phyloP scores from a whole-genome alignment of 2,329 filamentous ascomycete genomes.

The Xylariales sp. region DNA sequence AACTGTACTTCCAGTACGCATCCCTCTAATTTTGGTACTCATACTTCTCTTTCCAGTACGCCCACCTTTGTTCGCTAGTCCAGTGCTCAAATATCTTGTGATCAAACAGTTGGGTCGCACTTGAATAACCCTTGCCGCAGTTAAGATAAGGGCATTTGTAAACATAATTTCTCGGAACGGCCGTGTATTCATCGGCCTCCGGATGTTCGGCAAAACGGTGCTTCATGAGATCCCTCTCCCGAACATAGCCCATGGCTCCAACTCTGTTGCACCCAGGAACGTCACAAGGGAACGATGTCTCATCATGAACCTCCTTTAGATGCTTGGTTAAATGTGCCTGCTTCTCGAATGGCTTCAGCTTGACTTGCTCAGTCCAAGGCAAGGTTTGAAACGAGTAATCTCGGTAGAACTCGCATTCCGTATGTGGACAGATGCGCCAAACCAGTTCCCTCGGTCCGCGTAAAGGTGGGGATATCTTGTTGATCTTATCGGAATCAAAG shows the following conservation, averaged over 20 bases:
- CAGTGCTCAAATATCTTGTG: no score
- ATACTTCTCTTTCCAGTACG: no score
- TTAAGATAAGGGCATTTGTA: neutral
- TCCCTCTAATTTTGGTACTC: no score
- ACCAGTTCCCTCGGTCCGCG: neutral
- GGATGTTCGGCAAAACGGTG: constrained; percentile 19
- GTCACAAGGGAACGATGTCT: constrained; percentile 28
- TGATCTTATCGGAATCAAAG: constrained; percentile 17
- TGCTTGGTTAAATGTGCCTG: constrained; percentile 28
- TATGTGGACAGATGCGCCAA: constrained; percentile 15
- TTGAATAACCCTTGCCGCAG: no score
- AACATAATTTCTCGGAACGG: neutral
- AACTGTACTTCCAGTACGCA: no score
- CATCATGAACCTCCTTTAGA: constrained; percentile 30
- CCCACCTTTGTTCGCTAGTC: no score
- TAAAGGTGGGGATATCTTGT: neutral
- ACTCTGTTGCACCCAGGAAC: constrained; percentile 23
- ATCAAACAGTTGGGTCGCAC: no score
- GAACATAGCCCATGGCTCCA: constrained; percentile 19
- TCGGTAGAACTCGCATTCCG: constrained; percentile 18
- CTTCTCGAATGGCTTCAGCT: constrained; percentile 13
- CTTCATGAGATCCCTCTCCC: constrained; percentile 20
- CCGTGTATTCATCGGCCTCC: neutral
- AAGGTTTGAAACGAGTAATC: constrained; percentile 12
- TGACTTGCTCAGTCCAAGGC: constrained; percentile 1